These are phyloP conservation scores for Neonothopanus nambi DNA, from an alignment of 1,284 basidiomycete genomes.

Conservation along the genomic window DNA sequence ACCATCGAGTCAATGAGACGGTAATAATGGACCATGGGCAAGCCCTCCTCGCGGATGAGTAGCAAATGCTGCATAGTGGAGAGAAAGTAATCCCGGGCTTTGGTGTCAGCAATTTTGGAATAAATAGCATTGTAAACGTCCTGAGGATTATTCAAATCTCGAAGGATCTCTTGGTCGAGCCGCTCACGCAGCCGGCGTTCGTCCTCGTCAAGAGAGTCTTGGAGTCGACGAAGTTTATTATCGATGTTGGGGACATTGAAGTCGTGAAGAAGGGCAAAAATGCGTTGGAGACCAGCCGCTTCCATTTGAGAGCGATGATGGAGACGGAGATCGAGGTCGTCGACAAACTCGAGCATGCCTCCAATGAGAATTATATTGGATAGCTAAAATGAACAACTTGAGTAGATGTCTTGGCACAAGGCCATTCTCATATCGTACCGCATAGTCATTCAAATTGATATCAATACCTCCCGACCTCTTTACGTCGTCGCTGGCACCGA, in stretches of 20 bases:
- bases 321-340: constrained; percentile 81
- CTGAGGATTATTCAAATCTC: constrained; percentile 78
- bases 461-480: constrained; percentile 66
- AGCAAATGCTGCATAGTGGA: constrained; percentile 93
- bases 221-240: constrained; percentile 69
- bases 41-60: constrained; percentile 87
- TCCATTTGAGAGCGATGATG: constrained; percentile 91
- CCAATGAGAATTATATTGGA: constrained; percentile 74
- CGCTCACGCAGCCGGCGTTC: constrained; percentile 77
- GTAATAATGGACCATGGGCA: constrained; percentile 84
- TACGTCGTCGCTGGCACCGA: constrained; percentile 92
- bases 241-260: constrained; percentile 72
- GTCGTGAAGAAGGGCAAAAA: constrained; percentile 71
- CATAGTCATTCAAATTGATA: constrained; percentile 78
- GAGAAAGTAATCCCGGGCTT: constrained; percentile 85
- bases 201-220: constrained; percentile 75
- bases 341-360: constrained; percentile 60
- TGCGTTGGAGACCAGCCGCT: constrained; percentile 75
- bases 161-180: constrained; percentile 76
- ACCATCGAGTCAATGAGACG: constrained; percentile 94
- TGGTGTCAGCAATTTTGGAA: constrained; percentile 72
- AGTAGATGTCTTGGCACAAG: constrained; percentile 19
- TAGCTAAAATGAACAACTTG: constrained; percentile 40
- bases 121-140: constrained; percentile 88
- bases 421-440: constrained; percentile 51